Evolutionary conservation across 169 alveolate species (phyloP), one percentile per base, ranked within the genome.

Genomic region (Hepatocystis sp.): DNA sequence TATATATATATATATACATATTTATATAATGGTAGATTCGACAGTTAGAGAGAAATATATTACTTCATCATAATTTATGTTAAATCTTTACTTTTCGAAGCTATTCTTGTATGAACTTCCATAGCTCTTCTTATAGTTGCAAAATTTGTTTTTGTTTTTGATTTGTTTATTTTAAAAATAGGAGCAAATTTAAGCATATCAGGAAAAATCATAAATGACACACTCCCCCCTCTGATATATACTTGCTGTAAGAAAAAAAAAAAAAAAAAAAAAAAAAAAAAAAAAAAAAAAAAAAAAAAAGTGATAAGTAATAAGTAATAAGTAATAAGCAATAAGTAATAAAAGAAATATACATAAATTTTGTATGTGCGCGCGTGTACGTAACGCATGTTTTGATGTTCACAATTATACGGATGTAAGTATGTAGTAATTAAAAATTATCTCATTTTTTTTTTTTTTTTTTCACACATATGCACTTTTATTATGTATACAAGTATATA

Each of bases 141-240:
- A 52, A 91, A 78, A 52, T 85, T 85, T 51, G 93, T 86, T 84
- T 91, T 85, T n/a, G 92, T 67, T 64, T 92, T 92, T 11, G 93
- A 55, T 67, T 85, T 91, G 71, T 90, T 95, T 36, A 85, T 34
- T 90, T 97, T 98, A 91, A 98, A 98, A 99, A 98, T 98, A 5
- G 99, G 99, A 1, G 99, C 99, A 90, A 98, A 98, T 85, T 98
- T 96, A 10, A 98, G 95, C 99, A 98, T 98, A 88, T 98, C 99
- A 5, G 99, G 99, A 85, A 98, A 96, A 15, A 98, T 96, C 85
- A 97, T 95, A 89, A 98, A 97, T 66, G 98, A 96, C 42, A 98
- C 97, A 90, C 97, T 97, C 25, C 97, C 95, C 53, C 99, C 99
- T 91, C 99, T 93, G 60, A 94, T 93, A 84, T 94, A 93, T 42